These are phyloP conservation scores for Luffa acutangula DNA, from an alignment of 306 rosid genomes.

Conservation along the genomic window DNA sequence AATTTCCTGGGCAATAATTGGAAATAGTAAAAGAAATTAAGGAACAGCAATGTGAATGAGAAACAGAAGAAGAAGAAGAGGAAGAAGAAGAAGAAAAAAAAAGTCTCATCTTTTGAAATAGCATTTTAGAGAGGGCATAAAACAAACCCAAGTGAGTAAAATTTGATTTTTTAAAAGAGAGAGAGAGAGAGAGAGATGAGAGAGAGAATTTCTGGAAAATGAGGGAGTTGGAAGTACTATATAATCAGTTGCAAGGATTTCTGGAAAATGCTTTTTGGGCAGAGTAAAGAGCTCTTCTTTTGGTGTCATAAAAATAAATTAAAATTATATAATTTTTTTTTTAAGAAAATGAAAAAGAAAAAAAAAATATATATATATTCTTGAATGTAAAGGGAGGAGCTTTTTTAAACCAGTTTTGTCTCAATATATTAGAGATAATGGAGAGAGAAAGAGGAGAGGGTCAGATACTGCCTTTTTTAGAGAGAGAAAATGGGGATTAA, in stretches of 20 bases:
- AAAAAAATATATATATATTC: neutral
- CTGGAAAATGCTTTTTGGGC: constrained; percentile 46
- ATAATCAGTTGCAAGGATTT: constrained; percentile 49
- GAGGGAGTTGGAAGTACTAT: neutral
- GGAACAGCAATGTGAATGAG: neutral
- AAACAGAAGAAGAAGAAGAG: neutral
- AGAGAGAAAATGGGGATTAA: constrained; percentile 1
- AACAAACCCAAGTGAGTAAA: neutral
- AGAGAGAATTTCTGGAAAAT: constrained; percentile 21
- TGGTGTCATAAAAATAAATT: neutral
- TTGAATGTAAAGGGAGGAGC: neutral
- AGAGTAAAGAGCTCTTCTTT: constrained; percentile 33
- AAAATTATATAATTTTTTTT: neutral
- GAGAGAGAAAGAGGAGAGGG: neutral
- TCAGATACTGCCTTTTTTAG: constrained; percentile 7
- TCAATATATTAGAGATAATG: constrained; percentile 10
- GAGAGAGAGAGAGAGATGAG: neutral
- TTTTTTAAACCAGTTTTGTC: constrained; percentile 19
- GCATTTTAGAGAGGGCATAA: neutral
- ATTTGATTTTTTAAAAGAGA: neutral
- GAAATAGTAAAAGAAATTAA: constrained; percentile 11
- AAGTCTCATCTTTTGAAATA: neutral
- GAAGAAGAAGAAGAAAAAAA: neutral
- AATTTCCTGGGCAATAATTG: neutral
- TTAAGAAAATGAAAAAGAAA: neutral